phyloP scores from a whole-genome alignment of 306 rosid genomes.

The Bauhinia variegata region DNA sequence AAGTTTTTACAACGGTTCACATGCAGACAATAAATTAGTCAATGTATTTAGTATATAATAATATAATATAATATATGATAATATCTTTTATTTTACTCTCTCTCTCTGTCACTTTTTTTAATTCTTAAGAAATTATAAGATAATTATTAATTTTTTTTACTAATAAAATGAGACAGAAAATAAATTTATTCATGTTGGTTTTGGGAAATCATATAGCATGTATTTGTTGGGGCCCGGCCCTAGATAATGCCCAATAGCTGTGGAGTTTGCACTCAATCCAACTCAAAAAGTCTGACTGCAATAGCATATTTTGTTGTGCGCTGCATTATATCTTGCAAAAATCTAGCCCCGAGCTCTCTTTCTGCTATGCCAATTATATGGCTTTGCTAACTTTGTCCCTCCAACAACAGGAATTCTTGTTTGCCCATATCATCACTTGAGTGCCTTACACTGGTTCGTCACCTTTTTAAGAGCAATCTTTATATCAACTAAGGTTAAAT shows the following conservation, averaged over 20 bases:
- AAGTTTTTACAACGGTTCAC: conserved; percentile 9
- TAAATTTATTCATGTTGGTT: no score
- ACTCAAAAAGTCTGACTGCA: conserved; percentile 25
- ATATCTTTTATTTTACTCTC: no score
- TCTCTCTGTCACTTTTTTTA: no score
- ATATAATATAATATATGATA: no score
- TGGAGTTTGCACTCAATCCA: conserved; percentile 39
- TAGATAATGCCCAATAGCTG: conserved; percentile 27
- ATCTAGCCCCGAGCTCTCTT: conserved; percentile 9
- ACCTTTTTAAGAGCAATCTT: conserved; percentile 12
- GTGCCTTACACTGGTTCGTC: conserved; percentile 50
- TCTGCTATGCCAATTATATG: conserved; percentile 43
- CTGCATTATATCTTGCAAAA: conserved; percentile 30
- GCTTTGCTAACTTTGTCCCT: conserved; percentile 46
- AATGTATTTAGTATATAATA: not conserved
- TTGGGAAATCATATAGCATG: no score
- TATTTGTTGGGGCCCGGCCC: conserved; percentile 32
- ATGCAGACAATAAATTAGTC: conserved; percentile 24
- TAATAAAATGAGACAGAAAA: no score
- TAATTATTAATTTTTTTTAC: no score
- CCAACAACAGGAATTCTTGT: conserved; percentile 44
- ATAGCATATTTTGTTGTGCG: conserved; percentile 21
- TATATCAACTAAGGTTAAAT: no score
- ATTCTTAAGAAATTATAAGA: no score
- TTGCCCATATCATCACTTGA: conserved; percentile 47